These are phyloP conservation scores for Pyronema domesticum DNA, from an alignment of 495 filamentous ascomycete genomes.

Conservation along the genomic window DNA sequence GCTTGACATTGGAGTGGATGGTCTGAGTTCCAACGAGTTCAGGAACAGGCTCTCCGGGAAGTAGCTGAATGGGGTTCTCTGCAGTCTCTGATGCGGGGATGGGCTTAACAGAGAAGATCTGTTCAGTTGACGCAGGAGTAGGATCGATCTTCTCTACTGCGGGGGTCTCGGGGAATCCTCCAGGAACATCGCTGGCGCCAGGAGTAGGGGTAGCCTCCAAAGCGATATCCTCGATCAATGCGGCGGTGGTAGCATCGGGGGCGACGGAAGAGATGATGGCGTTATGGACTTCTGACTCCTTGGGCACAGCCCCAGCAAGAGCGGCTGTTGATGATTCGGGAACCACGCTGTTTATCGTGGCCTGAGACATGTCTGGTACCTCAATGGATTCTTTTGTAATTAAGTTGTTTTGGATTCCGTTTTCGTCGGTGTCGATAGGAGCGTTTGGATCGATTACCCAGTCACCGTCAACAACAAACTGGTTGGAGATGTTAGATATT, in stretches of 20 bases:
- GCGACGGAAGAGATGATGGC: constrained; percentile 29
- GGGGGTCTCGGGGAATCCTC: constrained; percentile 50
- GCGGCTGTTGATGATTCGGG: constrained; percentile 32
- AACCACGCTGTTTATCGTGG: constrained; percentile 10
- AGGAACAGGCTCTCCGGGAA: constrained; percentile 66
- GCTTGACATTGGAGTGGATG: constrained; percentile 42
- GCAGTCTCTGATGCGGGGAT: constrained; percentile 60
- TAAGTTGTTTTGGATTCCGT: constrained; percentile 77
- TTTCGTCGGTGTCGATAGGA: constrained; percentile 58
- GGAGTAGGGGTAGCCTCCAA: constrained; percentile 18
- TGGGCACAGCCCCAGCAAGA: constrained; percentile 31
- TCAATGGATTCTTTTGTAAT: constrained; percentile 55
- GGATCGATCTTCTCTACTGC: constrained; percentile 21
- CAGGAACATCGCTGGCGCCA: constrained; percentile 38
- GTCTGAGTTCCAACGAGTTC: constrained; percentile 36
- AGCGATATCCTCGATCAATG: constrained; percentile 26
- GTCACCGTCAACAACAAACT: constrained; percentile 83
- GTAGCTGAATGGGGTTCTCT: constrained; percentile 63
- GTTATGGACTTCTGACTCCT: constrained; percentile 27
- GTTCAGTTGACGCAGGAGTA: constrained; percentile 1
- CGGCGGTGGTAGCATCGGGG: constrained; percentile 20
- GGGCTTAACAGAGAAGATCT: constrained; percentile 47
- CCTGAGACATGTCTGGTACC: constrained; percentile 10
- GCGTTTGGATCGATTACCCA: constrained; percentile 68
- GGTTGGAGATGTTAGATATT: neutral